A percentile compares a stretch with the other conserved stretches of the same genome.
Evolutionary conservation across 2,329 filamentous ascomycete species (phyloP).

Genomic region (Beauveria brongniartii): DNA sequence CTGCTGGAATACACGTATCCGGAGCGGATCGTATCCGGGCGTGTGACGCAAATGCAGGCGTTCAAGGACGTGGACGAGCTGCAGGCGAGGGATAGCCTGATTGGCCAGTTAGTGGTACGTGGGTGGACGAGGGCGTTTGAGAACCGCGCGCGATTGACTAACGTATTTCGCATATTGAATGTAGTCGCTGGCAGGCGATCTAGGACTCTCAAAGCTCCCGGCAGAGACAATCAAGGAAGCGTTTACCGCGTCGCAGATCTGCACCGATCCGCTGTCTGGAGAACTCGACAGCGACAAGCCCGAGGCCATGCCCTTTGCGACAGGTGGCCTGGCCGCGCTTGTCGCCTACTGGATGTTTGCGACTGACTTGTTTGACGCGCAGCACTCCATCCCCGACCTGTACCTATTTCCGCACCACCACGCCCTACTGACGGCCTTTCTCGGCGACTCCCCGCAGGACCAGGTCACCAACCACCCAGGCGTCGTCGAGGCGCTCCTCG

Average conservation of each 20-base stretch:
- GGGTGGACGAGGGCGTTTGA: background rate
- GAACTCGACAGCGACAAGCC: conserved; percentile 39
- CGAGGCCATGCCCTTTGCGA: conserved; percentile 48
- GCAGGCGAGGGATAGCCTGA: conserved; percentile 53
- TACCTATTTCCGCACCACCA: conserved; percentile 54
- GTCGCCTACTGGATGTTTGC: conserved; percentile 57
- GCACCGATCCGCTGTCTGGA: conserved; percentile 36
- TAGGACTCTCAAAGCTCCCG: conserved; percentile 43
- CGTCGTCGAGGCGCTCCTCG: conserved; percentile 50
- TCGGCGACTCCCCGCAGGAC: conserved; percentile 40
- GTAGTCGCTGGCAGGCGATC: conserved; percentile 53
- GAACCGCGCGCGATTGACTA: background rate
- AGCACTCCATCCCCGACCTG: conserved; percentile 44
- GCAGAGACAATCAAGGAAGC: conserved; percentile 38
- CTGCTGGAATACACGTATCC: conserved; percentile 63
- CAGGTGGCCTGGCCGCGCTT: conserved; percentile 50
- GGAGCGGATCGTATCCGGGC: conserved; percentile 52
- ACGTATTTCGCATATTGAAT: background rate
- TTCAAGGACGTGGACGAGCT: conserved; percentile 58
- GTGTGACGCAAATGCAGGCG: conserved; percentile 51
- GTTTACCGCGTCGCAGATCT: conserved; percentile 31
- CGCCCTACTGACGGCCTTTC: conserved; percentile 43
- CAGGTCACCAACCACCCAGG: conserved; percentile 43
- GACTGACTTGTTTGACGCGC: conserved; percentile 50
- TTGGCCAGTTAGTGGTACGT: conserved; percentile 64